Base-by-base conservation (phyloP, 2,329 filamentous ascomycete species). In the Emericellopsis cladophorae region DNA sequence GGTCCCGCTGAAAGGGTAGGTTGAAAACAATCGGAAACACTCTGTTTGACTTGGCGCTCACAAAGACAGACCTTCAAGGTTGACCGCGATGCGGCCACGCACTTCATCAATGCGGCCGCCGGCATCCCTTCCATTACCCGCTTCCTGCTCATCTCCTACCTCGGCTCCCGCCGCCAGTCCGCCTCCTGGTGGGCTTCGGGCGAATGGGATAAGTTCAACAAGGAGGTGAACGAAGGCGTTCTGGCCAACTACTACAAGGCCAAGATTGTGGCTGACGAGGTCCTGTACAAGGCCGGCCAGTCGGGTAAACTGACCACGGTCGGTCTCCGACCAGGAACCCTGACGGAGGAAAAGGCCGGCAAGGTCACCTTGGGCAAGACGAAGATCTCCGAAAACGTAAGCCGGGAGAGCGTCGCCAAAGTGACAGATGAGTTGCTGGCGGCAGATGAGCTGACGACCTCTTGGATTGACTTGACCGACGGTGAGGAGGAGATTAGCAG, bases 111-210 rank as follows among this genome's bases (percentile, higher is more conserved):
- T 39, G 76, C 79, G 5, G 68, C 76, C 1, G 68, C 72, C 16
- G 56, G 67, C 7, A 66, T 68, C 0, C 68, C 74, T 0, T 59
- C 61, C 16, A 63, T 82, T 45, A 74, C 61, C 4, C 72, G 75
- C 44, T 83, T 82, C 59, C 65, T 84, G 38, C 68, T 83, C 49
- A 64, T 84, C 40, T 81, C 77, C 1, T 79, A 80, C 47, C 55
- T 74, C 10, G 66, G 66, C 43, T 72, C 73, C 15, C 70, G 80
- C 21, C 64, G 68, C 22, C 42, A 46, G 6, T 60, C 60, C 24
- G 70, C 77, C 1, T 48, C 66, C 1, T 81, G 76, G 75, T 80
- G 72, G 72, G 55, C 62, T 18, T 60, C 67, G 5, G 65, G 60
- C 9, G 59, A 58, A 42, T 77, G 70, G 69, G 56, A 63, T n/a